Base-by-base conservation (phyloP, 257 asterid genomes). In the Cynanchum wilfordii region DNA sequence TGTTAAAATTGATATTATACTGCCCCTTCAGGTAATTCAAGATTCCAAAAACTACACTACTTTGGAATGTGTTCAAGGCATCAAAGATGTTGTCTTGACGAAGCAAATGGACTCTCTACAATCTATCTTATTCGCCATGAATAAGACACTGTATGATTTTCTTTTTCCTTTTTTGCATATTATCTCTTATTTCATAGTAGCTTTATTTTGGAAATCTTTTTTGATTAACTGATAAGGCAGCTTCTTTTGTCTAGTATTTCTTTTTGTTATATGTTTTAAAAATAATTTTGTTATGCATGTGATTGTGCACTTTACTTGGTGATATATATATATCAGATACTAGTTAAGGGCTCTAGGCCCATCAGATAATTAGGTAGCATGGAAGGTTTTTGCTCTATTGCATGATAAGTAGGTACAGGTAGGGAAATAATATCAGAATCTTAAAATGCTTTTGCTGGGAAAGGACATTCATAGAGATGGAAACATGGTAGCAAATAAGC, bases 91-190 rank as follows among this genome's bases (percentile, higher is more conserved):
- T 47, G 82, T 93, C 20, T 74, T 86, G 80, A 83, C 71, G 9
- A 93, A 87, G 84, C 97, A 93, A 79, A 81, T 86, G 89, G 88
- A 87, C 47, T 93, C 95, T 24, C 81, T 93, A 74, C 91, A 84
- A 33, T 80, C 20, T 25, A 81, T 85, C 71, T 19, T 86, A 68
- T 42, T 82, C 75, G 80, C 89, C 58, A 85, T 89, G 77, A 86
- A 79, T 82, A 87, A 75, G 80, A 90, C 90, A 10, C 52, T 89
- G 89, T 82, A 69, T 11, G 96, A 19, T 51, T 56, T 16, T 51
- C 60, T 38, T 2, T 60, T 42, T 7, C 10, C 10, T 42, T 42
- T 42, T 7, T 20, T 17, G 12, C 15, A n/a, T 29, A 11, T 20
- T 22, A 65, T 24, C 19, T 64, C 11, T 69, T 60, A 15, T 22